Evolutionary conservation across 2,329 filamentous ascomycete genomes (phyloP), one percentile per base, ranked within the genome.

Genomic region (Zymoseptoria ardabiliae): DNA sequence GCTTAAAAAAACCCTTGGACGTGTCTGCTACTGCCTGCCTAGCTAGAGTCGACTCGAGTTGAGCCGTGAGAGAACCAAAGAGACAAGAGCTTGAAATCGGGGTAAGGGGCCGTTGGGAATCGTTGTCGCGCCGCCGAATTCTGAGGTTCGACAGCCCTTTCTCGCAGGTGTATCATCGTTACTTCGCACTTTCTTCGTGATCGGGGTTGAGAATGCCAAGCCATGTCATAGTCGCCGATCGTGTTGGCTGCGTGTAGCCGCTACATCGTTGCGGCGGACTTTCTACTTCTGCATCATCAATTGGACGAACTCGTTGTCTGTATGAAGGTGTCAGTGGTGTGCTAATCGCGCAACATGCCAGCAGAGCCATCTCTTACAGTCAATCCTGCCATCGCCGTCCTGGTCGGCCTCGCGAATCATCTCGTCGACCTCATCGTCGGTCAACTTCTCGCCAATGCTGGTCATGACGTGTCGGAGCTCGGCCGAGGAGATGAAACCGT

Each of bases 321-420:
- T n/a, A n/a, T 53, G 9, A 22, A 30, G 35, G 11, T 53, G 49
- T 55, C 23, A 58, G 54, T 45, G 28, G 7, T 41, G 10, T n/a
- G 35, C 58, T 51, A 10, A 52, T 22, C 11, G 9, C 11, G 22
- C 8, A 6, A 4, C 17, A 28, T n/a, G 17, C 10, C 35, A 54
- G 17, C 41, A 50, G 19, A 25, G 23, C 21, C 13, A 9, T 17
- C 4, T 48, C 79, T 72, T 72, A 85, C 83, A 87, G 73, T 86
- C 84, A 72, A 87, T 86, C 63, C 79, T 78, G 59, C 84, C 84
- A 68, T 86, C 82, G 49, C 82, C 82, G 70, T 87, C 81, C 76
- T 83, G 81, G 68, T 87, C 84, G 64, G 84, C 83, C 75, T 85
- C 81, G 69, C 81, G 74, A 70, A 87, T 82, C 83, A 86, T 86